Evolutionary conservation across 1,284 basidiomycete species (phyloP).

Genomic region (Apiotrichum brassicae): DNA sequence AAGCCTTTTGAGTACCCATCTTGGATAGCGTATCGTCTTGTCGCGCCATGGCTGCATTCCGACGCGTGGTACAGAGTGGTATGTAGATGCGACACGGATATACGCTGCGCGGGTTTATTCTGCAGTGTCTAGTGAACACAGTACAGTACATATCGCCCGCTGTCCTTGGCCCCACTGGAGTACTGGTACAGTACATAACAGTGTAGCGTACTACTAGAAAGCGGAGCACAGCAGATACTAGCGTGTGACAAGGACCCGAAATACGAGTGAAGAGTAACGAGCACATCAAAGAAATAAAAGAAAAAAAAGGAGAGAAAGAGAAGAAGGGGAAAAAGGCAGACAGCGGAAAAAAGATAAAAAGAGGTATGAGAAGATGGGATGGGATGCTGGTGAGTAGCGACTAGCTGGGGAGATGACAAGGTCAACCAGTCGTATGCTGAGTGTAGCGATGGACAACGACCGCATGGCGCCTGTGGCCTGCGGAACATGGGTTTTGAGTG

Average conservation of each 20-base stretch:
- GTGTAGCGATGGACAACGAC: slow-evolving; percentile 1
- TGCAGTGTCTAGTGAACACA: too few species aligned
- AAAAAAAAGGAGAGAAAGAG: neutral
- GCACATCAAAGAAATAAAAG: neutral
- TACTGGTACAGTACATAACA: slow-evolving; percentile 3
- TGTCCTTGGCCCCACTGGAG: too few species aligned
- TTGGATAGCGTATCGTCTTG: too few species aligned
- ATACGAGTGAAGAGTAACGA: neutral
- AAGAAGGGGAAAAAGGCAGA: neutral
- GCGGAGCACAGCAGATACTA: neutral
- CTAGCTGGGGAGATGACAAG: neutral
- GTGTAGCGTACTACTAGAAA: slow-evolving; percentile 4
- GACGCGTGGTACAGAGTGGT: too few species aligned
- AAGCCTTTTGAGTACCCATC: too few species aligned
- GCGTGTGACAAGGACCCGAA: slow-evolving; percentile 4
- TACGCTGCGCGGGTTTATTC: too few species aligned
- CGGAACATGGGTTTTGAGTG: neutral
- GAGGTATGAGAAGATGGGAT: slow-evolving; percentile 7
- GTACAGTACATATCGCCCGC: too few species aligned
- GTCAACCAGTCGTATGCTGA: too few species aligned
- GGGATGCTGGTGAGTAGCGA: neutral
- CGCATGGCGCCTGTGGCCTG: neutral
- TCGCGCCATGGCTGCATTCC: too few species aligned
- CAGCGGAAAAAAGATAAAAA: slow-evolving; percentile 4
- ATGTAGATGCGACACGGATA: too few species aligned